Evolutionary conservation across 768 basidiomycete genomes (phyloP).

Genomic region (Xerocomellus amylosporus): DNA sequence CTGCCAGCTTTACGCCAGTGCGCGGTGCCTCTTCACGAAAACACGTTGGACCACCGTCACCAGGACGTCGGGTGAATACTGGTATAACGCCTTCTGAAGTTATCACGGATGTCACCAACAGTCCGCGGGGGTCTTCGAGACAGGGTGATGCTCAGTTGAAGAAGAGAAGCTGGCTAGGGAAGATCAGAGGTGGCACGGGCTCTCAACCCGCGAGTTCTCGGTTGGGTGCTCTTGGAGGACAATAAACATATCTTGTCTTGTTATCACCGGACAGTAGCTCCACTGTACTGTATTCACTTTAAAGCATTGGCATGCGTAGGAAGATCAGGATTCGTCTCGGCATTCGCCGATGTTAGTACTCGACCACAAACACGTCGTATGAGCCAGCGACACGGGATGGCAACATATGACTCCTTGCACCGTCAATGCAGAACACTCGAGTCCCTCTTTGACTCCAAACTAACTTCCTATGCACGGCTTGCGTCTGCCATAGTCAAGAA

Average conservation of each 20-base stretch:
- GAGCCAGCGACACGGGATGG: constrained; percentile 41
- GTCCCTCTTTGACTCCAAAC: constrained; percentile 85
- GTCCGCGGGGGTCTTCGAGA: constrained; percentile 40
- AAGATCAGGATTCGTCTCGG: constrained; percentile 10
- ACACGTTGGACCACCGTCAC: constrained; percentile 38
- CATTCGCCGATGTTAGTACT: constrained; percentile 11
- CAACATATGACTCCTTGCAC: constrained; percentile 84
- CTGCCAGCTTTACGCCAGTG: constrained; percentile 61
- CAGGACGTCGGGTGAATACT: constrained; percentile 44
- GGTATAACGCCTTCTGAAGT: constrained; percentile 35
- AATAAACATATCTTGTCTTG: constrained; percentile 19
- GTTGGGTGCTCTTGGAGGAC: constrained; percentile 23
- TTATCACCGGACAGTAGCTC: constrained; percentile 10
- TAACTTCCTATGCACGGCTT: constrained; percentile 87
- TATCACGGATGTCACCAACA: constrained; percentile 67
- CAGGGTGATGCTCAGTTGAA: constrained; percentile 32
- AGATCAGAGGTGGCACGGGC: constrained; percentile 49
- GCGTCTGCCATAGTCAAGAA: constrained; percentile 62
- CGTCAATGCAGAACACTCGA: constrained; percentile 92
- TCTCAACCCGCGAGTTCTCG: constrained; percentile 21
- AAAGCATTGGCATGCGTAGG: not conserved
- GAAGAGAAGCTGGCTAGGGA: constrained; percentile 69
- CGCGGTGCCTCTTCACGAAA: constrained; percentile 47
- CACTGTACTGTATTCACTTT: constrained; percentile 16
- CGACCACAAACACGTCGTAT: not conserved